Base-by-base conservation (phyloP, 495 filamentous ascomycete genomes). In the Collariella sp. region DNA sequence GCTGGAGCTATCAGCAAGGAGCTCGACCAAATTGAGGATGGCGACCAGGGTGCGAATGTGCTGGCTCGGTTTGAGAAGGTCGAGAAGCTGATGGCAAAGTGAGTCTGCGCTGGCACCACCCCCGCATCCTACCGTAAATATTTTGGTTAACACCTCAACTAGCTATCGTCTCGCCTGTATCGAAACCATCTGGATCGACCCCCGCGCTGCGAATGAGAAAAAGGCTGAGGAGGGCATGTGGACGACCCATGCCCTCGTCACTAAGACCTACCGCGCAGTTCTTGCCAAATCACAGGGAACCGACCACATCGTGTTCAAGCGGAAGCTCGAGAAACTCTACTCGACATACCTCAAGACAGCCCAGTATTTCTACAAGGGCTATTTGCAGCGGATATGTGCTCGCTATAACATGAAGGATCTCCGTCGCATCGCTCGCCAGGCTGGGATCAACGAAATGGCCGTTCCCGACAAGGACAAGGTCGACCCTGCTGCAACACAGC, bases 361-460 rank as follows among this genome's bases (percentile, higher is more conserved):
- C 52, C 85, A 91, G 62, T 80, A 81, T 44, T 96, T 95, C 68
- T 98, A 97, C 71, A 79, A 83, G 47, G 83, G 82, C 43, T 91
- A 87, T 57, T 83, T 98, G 52, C 84, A 91, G 69, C 79, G 83
- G 46, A 67, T 96, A 34, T 83, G 84, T 44, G 83, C 80, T 11
- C 80, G 83, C 54, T 95, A 79, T 50, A 81, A 85, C 22, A 82
- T 94, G 55, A 72, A 76, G 31, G 85, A 90, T 67, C 72, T 98
- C 54, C 79, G 82, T 44, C 79, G 81, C 50, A 79, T 90, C 54
- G 84, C 86, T 44, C 73, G 79, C 56, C 78, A 82, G 44, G 81
- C 90, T 60, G 82, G 82, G 52, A 72, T 86, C n/a, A 68, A 72
- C 49, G 66, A 72, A 35, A 71, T 63, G 53, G 48, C 59, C 18